Conservation (phyloP, 2,329 filamentous ascomycete genomes). For the Phialophora expanda region DNA sequence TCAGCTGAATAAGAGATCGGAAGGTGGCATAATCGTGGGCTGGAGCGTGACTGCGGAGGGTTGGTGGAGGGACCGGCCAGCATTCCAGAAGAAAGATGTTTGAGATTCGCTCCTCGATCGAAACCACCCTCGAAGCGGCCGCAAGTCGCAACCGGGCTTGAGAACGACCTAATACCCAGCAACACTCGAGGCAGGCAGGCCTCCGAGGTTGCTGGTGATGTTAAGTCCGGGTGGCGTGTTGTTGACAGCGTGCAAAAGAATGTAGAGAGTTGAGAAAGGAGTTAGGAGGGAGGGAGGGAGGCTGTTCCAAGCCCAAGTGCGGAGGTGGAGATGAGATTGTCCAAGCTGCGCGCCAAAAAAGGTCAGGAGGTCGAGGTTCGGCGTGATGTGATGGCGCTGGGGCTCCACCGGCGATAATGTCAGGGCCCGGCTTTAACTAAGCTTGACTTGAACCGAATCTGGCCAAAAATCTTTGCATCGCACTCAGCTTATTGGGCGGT, state of each 20-base stretch:
- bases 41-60: neutral
- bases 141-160: neutral
- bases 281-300: conserved; percentile 14
- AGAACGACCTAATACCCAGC: conserved; percentile 20
- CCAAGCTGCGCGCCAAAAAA: conserved; percentile 4
- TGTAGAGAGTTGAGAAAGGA: conserved; percentile 1
- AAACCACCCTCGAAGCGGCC: neutral
- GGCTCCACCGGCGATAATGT: conserved; percentile 13
- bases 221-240: conserved; percentile 3
- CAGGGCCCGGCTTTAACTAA: conserved; percentile 13
- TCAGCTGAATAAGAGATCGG: conserved; percentile 22
- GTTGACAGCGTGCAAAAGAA: conserved; percentile 3
- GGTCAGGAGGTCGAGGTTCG: conserved; percentile 9
- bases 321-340: conserved; percentile 17
- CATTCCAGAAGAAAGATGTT: conserved; percentile 15
- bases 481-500: neutral
- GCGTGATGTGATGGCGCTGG: neutral
- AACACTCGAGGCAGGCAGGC: conserved; percentile 23
- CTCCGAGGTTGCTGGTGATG: conserved; percentile 27
- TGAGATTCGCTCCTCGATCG: neutral
- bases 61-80: conserved; percentile 6
- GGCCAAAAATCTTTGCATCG: neutral
- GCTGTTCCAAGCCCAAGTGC: conserved; percentile 9
- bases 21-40: conserved; percentile 26
- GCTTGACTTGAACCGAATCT: conserved; percentile 7